Evolutionary conservation across 805 yeast species (phyloP).

Genomic region (fission yeast (Schizosaccharomyces pombe)): DNA sequence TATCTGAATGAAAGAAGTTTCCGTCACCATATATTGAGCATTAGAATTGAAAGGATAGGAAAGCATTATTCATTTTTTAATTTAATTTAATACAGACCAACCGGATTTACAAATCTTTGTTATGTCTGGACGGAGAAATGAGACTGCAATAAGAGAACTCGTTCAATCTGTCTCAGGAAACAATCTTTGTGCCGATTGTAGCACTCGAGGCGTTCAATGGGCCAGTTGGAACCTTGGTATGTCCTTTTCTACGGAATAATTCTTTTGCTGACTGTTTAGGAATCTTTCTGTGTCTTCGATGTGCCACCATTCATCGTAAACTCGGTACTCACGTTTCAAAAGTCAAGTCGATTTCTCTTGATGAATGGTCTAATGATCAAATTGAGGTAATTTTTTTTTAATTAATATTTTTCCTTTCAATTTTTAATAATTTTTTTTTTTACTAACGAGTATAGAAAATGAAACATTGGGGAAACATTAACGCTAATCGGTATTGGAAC

Average conservation of each 20-base stretch:
- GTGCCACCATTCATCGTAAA: constrained; percentile 4
- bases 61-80: no score
- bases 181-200: constrained; percentile 1
- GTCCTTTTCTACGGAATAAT: background rate
- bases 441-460: background rate
- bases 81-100: no score
- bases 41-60: no score
- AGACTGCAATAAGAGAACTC: background rate
- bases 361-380: constrained; percentile 3
- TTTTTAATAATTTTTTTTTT: background rate
- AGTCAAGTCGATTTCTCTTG: background rate
- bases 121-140: background rate
- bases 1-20: no score
- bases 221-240: constrained; percentile 3
- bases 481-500: constrained; percentile 7
- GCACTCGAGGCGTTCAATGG: constrained; percentile 1
- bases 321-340: constrained; percentile 1
- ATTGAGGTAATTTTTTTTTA: background rate
- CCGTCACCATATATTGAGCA: no score
- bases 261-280: background rate
- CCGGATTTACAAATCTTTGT: background rate
- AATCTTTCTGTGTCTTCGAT: background rate
- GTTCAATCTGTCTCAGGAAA: background rate
- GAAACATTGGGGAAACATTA: constrained; percentile 7
- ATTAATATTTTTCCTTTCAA: background rate